Evolutionary conservation across 2,329 filamentous ascomycete species (phyloP).

Genomic region (Cordyceps cicadae): DNA sequence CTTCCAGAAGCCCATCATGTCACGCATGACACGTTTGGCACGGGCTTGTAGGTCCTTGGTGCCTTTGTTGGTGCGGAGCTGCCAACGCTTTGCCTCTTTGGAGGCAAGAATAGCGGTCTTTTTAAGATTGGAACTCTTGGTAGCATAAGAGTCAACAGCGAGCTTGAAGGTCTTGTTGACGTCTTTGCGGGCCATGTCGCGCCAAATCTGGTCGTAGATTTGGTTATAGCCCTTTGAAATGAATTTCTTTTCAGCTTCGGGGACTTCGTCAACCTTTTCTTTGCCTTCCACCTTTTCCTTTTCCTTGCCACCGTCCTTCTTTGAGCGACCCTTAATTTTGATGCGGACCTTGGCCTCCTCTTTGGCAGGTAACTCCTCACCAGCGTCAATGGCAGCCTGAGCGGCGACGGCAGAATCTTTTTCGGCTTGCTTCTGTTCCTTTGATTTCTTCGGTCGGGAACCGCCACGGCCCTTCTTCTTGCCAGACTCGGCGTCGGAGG

Average conservation of each 20-base stretch:
- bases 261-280: conserved; percentile 42
- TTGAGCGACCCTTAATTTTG: conserved; percentile 49
- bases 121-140: conserved; percentile 88
- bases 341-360: conserved; percentile 55
- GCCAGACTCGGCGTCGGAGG: conserved; percentile 47
- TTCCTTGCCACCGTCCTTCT: conserved; percentile 32
- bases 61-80: conserved; percentile 95
- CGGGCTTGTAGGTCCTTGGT: conserved; percentile 95
- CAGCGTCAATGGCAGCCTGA: conserved; percentile 73
- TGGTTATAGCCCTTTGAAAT: conserved; percentile 91
- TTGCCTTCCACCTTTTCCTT: conserved; percentile 37
- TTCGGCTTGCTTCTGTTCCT: conserved; percentile 73
- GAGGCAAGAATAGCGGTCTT: conserved; percentile 96
- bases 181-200: conserved; percentile 87
- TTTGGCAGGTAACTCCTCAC: conserved; percentile 57
- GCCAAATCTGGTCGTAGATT: conserved; percentile 95
- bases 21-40: conserved; percentile 95
- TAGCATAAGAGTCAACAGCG: conserved; percentile 75
- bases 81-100: conserved; percentile 96
- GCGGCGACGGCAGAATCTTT: conserved; percentile 79
- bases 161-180: conserved; percentile 87
- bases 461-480: conserved; percentile 52
- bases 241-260: conserved; percentile 56
- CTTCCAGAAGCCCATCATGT: conserved; percentile 99
- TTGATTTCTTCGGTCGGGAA: conserved; percentile 80